phyloP scores from a whole-genome alignment of 257 asterid genomes.

The Pogostemon cablin region DNA sequence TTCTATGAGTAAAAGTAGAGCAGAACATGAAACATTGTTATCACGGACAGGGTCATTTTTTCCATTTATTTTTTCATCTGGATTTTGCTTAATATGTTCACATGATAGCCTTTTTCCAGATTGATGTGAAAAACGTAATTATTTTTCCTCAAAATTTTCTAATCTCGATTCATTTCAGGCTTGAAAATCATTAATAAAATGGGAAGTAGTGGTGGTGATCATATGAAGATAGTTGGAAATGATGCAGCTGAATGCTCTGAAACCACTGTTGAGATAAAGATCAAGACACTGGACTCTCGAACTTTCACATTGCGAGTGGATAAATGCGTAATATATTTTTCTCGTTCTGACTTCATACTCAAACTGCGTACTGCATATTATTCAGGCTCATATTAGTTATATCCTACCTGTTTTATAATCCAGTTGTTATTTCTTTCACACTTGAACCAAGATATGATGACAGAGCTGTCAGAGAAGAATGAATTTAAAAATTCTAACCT shows the following conservation, averaged over 20 bases:
- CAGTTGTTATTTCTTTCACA: background rate
- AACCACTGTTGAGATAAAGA: constrained; percentile 90
- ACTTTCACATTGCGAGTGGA: constrained; percentile 81
- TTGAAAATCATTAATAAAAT: constrained; percentile 39
- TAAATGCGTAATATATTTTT: constrained; percentile 60
- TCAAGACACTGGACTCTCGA: constrained; percentile 89
- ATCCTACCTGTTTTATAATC: constrained; percentile 2
- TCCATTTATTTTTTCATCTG: background rate
- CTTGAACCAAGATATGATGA: constrained; percentile 10
- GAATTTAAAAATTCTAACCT: background rate
- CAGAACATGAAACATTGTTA: background rate
- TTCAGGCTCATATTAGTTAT: constrained; percentile 23
- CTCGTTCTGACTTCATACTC: constrained; percentile 15
- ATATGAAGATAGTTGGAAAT: constrained; percentile 40
- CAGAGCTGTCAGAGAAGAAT: constrained; percentile 1
- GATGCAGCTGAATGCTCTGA: constrained; percentile 62
- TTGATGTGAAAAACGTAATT: constrained; percentile 14
- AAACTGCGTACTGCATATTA: constrained; percentile 12
- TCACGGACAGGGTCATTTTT: background rate
- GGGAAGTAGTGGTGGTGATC: constrained; percentile 62
- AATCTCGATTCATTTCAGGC: constrained; percentile 36
- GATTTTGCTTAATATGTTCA: background rate
- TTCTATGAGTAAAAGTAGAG: background rate
- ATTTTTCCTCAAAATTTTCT: constrained; percentile 4
- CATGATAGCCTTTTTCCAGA: constrained; percentile 13